Conservation (phyloP, 23 red algal genomes). For the Gracilaria caudata region DNA sequence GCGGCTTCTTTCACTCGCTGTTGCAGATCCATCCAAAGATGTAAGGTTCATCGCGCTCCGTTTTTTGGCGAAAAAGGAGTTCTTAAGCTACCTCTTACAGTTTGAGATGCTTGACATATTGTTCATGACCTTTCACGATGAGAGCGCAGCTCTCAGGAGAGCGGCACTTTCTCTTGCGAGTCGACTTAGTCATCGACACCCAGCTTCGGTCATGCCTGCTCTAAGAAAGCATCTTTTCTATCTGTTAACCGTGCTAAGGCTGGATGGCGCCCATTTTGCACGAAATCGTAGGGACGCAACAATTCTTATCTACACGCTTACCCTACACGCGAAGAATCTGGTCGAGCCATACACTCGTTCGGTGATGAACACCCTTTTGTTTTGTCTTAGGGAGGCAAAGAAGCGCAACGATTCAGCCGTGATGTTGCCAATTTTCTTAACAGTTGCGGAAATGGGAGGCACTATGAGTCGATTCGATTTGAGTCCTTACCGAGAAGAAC, state of each 20-base stretch:
- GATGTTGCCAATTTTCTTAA: slow-evolving; percentile 56
- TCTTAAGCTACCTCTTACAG: slow-evolving; percentile 76
- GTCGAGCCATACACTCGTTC: slow-evolving; percentile 75
- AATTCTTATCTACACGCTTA: slow-evolving; percentile 77
- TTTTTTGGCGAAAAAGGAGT: slow-evolving; percentile 40
- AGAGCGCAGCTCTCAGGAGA: slow-evolving; percentile 72
- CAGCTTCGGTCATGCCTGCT: slow-evolving; percentile 79
- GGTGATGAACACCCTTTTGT: slow-evolving; percentile 66
- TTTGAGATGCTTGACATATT: slow-evolving; percentile 73
- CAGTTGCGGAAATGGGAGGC: slow-evolving; percentile 76
- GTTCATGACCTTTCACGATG: slow-evolving; percentile 83
- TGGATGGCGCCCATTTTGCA: slow-evolving; percentile 61
- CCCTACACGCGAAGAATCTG: slow-evolving; percentile 74
- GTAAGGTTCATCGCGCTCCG: slow-evolving; percentile 80
- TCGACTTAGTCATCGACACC: slow-evolving; percentile 71
- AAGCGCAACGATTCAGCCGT: slow-evolving; percentile 49
- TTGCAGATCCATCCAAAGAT: slow-evolving; percentile 75
- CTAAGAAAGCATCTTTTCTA: slow-evolving; percentile 74
- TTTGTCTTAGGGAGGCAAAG: slow-evolving; percentile 57
- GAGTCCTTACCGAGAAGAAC: slow-evolving; percentile 59
- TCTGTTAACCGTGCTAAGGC: slow-evolving; percentile 76
- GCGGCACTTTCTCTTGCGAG: slow-evolving; percentile 72
- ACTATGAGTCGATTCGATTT: slow-evolving; percentile 78
- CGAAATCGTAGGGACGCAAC: slow-evolving; percentile 64
- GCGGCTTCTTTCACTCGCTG: slow-evolving; percentile 70